Percentiles rank a stretch among this genome's conserved stretches.
phyloP scores from a whole-genome alignment of 1,284 basidiomycete species.

The Leucocoprinus gongylophorus region DNA sequence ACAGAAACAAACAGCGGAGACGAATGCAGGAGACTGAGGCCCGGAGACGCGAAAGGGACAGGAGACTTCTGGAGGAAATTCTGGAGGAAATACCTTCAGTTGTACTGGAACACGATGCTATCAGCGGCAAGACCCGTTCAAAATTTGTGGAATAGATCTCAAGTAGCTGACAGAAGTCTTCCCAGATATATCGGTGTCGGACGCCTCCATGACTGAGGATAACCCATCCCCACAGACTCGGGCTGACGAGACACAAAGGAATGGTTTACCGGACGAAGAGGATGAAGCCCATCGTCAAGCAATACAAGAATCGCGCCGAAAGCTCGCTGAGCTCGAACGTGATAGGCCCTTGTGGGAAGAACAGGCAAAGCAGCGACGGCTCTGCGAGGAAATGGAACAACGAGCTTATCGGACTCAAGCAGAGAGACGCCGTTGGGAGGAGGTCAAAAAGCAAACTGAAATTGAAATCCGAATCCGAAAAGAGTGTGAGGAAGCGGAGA shows the following conservation, averaged over 20 bases:
- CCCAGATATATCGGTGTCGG: background rate
- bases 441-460: slow-evolving; percentile 22
- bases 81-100: slow-evolving; percentile 27
- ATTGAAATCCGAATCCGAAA: slow-evolving; percentile 18
- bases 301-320: slow-evolving; percentile 61
- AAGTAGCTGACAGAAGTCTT: background rate
- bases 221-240: background rate
- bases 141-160: background rate
- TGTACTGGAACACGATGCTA: slow-evolving; percentile 10
- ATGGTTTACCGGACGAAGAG: slow-evolving; percentile 20
- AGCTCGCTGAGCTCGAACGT: slow-evolving; percentile 60
- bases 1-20: slow-evolving; percentile 34
- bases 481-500: slow-evolving; percentile 13
- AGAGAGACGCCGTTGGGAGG: slow-evolving; percentile 32
- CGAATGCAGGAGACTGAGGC: slow-evolving; percentile 32
- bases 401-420: slow-evolving; percentile 30
- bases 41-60: slow-evolving; percentile 33
- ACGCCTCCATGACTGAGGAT: background rate
- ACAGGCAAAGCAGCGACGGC: slow-evolving; percentile 39
- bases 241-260: background rate
- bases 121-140: slow-evolving; percentile 16
- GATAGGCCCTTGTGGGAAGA: slow-evolving; percentile 59
- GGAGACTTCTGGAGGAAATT: slow-evolving; percentile 36
- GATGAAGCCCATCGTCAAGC: slow-evolving; percentile 35
- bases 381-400: slow-evolving; percentile 40